Evolutionary conservation across 495 filamentous ascomycete species (phyloP).

Genomic region (Pyrenula aspistea): DNA sequence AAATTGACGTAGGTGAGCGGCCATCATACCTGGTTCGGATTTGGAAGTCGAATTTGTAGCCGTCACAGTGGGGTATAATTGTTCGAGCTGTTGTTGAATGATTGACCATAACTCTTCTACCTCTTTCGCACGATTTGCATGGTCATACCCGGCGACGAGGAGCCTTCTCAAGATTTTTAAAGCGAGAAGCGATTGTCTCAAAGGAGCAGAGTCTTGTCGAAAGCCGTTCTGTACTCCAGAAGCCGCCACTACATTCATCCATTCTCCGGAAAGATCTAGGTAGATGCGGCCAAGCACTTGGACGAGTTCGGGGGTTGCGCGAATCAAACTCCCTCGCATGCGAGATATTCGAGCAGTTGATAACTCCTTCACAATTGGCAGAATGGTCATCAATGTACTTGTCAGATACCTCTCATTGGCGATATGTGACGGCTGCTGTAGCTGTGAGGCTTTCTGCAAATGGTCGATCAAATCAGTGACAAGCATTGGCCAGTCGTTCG

Average conservation of each 20-base stretch:
- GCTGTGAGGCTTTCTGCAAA: slow-evolving; percentile 44
- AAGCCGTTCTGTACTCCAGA: slow-evolving; percentile 23
- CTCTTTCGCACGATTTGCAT: slow-evolving; percentile 62
- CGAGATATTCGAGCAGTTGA: slow-evolving; percentile 61
- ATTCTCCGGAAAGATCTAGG: slow-evolving; percentile 54
- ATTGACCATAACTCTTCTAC: slow-evolving; percentile 68
- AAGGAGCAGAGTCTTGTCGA: slow-evolving; percentile 39
- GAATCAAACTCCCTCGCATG: slow-evolving; percentile 59
- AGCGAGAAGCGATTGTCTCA: slow-evolving; percentile 52
- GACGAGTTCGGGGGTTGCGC: slow-evolving; percentile 67
- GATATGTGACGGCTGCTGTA: slow-evolving; percentile 22
- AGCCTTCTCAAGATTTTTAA: slow-evolving; percentile 74
- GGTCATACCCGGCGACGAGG: slow-evolving; percentile 68
- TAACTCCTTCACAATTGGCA: slow-evolving; percentile 83
- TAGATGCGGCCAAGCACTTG: slow-evolving; percentile 68
- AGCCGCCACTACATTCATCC: slow-evolving; percentile 43
- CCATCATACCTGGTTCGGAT: slow-evolving; percentile 44
- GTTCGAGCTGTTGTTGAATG: slow-evolving; percentile 56
- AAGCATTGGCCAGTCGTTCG: slow-evolving; percentile 63
- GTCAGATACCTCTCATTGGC: slow-evolving; percentile 45
- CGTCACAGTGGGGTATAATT: slow-evolving; percentile 39
- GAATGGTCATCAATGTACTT: slow-evolving; percentile 61
- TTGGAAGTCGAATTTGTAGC: not conserved
- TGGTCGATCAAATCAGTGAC: slow-evolving; percentile 38
- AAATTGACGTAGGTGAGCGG: slow-evolving; percentile 63